These are phyloP conservation scores for Limonium bicolor DNA, from an alignment of 148 eudicot genomes.

Conservation along the genomic window DNA sequence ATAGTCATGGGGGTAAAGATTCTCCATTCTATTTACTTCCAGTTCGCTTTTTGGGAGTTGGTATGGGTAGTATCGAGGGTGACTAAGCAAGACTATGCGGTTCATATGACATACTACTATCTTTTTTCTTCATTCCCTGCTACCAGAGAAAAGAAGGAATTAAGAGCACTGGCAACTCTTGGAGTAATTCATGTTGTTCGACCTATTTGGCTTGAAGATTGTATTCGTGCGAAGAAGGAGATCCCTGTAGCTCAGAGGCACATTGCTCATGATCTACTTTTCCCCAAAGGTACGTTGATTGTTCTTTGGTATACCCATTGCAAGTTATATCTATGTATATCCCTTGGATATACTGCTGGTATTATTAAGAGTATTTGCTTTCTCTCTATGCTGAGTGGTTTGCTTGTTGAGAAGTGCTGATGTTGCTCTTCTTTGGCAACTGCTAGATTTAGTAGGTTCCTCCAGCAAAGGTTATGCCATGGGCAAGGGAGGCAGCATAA, in stretches of 20 bases:
- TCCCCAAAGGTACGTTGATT: slow-evolving; percentile 52
- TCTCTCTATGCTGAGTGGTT: no score
- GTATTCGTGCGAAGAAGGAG: slow-evolving; percentile 72
- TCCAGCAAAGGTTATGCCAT: slow-evolving; percentile 26
- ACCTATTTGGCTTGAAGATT: slow-evolving; percentile 77
- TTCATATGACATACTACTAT: no score
- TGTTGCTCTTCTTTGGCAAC: not conserved
- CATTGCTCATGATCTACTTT: slow-evolving; percentile 73
- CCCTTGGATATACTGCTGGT: no score
- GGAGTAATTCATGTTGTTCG: slow-evolving; percentile 65
- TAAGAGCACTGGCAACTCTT: slow-evolving; percentile 73
- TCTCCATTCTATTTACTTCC: slow-evolving; percentile 8
- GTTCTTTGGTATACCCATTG: no score
- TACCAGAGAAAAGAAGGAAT: slow-evolving; percentile 70
- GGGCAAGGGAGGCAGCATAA: slow-evolving; percentile 18
- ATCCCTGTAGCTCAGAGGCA: slow-evolving; percentile 64
- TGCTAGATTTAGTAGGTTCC: slow-evolving; percentile 20
- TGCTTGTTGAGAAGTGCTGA: not conserved
- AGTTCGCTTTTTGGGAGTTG: no score
- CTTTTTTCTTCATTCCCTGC: no score
- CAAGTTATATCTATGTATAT: no score
- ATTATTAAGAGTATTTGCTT: no score
- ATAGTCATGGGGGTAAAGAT: not conserved
- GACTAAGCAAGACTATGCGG: no score
- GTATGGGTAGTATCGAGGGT: no score